Base-by-base conservation (phyloP, 2,329 filamentous ascomycete genomes). In the Clarireedia paspali region DNA sequence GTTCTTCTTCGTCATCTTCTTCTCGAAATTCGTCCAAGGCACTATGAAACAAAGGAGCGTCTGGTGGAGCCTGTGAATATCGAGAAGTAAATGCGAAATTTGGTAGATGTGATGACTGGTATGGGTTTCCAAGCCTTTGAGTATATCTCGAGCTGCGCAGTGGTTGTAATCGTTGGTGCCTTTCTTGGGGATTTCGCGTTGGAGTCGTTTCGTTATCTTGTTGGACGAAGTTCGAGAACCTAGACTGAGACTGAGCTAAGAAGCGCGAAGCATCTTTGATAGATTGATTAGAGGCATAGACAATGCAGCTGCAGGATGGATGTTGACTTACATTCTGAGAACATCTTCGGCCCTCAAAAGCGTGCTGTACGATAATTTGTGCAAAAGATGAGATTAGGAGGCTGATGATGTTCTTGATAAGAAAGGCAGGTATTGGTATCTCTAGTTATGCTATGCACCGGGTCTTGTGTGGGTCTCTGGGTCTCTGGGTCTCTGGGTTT, bases 1-100 rank as follows among this genome's bases (percentile, higher is more conserved):
- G 85, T 71, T 96, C 91, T 65, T 89, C 87, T 69, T 94, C 91
- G 59, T 97, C 92, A 61, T 96, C 91, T 67, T 95, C 89, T 71
- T 96, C 91, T 59, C 88, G 84, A 62, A 95, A 94, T 67, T 95
- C 90, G 70, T 96, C 91, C 15, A 91, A 82, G 4, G 89, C 85
- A 67, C 90, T 95, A 72, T 94, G 91, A 71, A 99, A 97, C n/a
- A 99, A 77, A 55, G 94, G 94, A 9, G 92, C 91, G 63, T 91
- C 88, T 57, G 89, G 86, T n/a, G 53, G 53, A 20, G 77, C 77
- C 46, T 83, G 78, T 4, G 87, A 81, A 59, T 88, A 84, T 50
- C 91, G 82, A 10, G 89, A 90, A 27, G 87, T 83, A 69, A 96
- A 95, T 30, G 84, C 85, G 60, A 95, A 91, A 64, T 83, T 81